Evolutionary conservation across 345 rosid genomes (phyloP), one percentile per base, ranked within the genome.

Genomic region (Eucalyptus pumila): DNA sequence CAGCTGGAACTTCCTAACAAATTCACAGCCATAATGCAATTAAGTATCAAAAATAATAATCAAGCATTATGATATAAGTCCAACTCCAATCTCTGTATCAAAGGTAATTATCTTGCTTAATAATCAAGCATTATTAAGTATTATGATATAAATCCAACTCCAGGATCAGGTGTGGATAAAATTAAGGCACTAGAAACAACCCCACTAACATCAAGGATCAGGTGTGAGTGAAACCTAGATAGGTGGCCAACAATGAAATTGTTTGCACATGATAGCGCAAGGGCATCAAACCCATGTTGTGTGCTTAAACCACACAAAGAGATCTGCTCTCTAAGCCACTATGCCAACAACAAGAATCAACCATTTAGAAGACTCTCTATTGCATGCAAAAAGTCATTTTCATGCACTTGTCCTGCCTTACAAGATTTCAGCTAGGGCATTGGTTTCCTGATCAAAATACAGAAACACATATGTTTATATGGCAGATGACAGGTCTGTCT

Each of bases 1-100:
- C 99, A 23, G 97, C 97, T 85, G 97, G 97, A 85, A 96, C 94
- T 93, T 95, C 97, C 99, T 97, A 94, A 86, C 48, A 40, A 87
- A 72, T 89, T 54, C 16, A 58, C 19, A 87, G 80, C 76, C 48
- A 56, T 30, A 37, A 26, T 37, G 83, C 47, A 6, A 76, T 76
- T 40, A 37, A 37, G 47, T 76, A 21, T 76, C 45, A 40, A 37
- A 15, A 30, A 40, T 76, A 76, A 76, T 37, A 76, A 76, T 76
- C 83, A 76, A 76, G 83, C 83, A 76, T 40, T 40, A 21, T 6
- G 47, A 40, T 76, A 11, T 40, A 40, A 76, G 83, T 76, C 9
- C 83, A 37, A 76, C 30, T 76, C 83, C 83, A 76, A 76, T 76
- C 47, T 76, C 27, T 40, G 83, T 21, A 40, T 52, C 80, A 67